Percentiles rank a stretch among this genome's conserved stretches.
Evolutionary conservation across 352 stramenopile species (phyloP).

Genomic region (Phytophthora cajani): DNA sequence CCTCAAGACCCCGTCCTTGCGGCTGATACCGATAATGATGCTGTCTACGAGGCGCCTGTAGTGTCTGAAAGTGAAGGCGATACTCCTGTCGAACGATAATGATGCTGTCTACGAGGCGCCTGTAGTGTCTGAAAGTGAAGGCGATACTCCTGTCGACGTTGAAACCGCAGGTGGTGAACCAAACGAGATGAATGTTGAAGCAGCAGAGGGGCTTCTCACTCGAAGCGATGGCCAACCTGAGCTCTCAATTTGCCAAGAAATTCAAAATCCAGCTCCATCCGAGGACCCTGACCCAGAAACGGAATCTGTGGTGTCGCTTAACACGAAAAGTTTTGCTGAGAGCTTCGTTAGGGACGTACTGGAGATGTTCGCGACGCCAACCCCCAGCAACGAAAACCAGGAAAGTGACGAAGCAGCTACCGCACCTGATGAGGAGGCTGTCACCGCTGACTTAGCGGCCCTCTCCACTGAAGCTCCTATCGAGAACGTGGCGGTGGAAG

Average conservation of each 20-base stretch:
- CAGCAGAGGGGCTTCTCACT: background rate
- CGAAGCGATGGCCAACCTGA: background rate
- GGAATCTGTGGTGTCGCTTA: background rate
- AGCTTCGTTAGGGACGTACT: conserved; percentile 28
- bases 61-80: background rate
- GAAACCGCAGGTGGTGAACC: background rate
- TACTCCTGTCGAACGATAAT: too few relatives aligned
- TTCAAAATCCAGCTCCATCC: background rate
- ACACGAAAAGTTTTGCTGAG: conserved; percentile 17
- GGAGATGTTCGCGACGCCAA: background rate
- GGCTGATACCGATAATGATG: background rate
- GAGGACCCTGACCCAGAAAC: background rate
- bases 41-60: background rate
- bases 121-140: background rate
- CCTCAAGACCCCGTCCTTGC: background rate
- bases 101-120: background rate
- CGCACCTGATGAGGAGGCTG: background rate
- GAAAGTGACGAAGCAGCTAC: background rate
- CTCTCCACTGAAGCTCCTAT: background rate
- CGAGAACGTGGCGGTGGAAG: background rate
- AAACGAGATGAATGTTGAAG: background rate
- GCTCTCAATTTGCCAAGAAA: background rate
- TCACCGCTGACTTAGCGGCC: background rate
- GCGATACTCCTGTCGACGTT: background rate
- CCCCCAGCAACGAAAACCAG: conserved; percentile 4